Conservation (phyloP, 352 stramenopile genomes). For the Phytophthora meadii region DNA sequence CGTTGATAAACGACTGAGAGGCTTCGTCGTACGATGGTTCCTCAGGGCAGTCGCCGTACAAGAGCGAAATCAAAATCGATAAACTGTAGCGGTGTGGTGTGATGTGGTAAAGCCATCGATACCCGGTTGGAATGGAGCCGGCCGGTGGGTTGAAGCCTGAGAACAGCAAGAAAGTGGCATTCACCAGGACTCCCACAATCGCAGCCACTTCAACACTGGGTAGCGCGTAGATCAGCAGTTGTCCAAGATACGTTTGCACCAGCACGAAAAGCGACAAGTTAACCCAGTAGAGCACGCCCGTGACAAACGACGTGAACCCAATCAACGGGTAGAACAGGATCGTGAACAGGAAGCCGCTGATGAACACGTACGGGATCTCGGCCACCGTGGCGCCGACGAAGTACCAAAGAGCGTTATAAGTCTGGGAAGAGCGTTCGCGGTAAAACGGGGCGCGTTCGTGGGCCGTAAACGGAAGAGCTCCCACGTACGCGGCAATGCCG, state of each 20-base stretch:
- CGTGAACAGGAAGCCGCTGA: slow-evolving; percentile 47
- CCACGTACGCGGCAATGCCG: slow-evolving; percentile 67
- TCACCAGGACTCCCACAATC: slow-evolving; percentile 45
- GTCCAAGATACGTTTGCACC: slow-evolving; percentile 41
- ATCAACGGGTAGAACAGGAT: slow-evolving; percentile 56
- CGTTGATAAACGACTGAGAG: slow-evolving; percentile 11
- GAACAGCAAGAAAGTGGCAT: slow-evolving; percentile 50
- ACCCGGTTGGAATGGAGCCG: slow-evolving; percentile 37
- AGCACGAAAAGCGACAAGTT: slow-evolving; percentile 44
- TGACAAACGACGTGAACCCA: slow-evolving; percentile 43
- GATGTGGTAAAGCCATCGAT: slow-evolving; percentile 1
- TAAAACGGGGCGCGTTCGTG: slow-evolving; percentile 87
- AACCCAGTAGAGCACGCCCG: slow-evolving; percentile 39
- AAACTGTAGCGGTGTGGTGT: slow-evolving; percentile 1
- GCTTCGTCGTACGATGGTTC: slow-evolving; percentile 23
- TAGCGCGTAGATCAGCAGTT: slow-evolving; percentile 41
- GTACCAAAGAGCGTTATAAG: slow-evolving; percentile 82
- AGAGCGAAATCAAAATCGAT: slow-evolving; percentile 3
- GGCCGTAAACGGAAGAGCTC: slow-evolving; percentile 60
- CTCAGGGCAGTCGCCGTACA: slow-evolving; percentile 1
- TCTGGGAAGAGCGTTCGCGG: slow-evolving; percentile 82
- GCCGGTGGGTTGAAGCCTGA: slow-evolving; percentile 45
- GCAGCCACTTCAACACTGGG: slow-evolving; percentile 41
- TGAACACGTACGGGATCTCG: slow-evolving; percentile 73
- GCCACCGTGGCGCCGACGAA: slow-evolving; percentile 68